Evolutionary conservation across 2,329 filamentous ascomycete genomes (phyloP).

Genomic region (Aspergillus sp.): DNA sequence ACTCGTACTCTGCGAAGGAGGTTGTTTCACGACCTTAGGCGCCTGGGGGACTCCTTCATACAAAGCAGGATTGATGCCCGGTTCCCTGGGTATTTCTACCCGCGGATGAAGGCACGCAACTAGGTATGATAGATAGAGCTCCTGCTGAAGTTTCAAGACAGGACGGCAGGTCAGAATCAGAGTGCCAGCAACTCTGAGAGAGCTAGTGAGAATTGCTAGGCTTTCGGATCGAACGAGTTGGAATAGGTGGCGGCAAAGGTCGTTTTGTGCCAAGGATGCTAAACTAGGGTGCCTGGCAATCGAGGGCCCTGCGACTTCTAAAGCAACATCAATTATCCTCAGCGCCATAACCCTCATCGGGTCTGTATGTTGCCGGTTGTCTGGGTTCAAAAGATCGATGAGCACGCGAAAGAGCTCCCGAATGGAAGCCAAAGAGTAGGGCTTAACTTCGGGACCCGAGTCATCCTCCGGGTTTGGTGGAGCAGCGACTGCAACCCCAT

Average conservation of each 20-base stretch:
- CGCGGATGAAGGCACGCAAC: constrained; percentile 90
- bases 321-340: constrained; percentile 92
- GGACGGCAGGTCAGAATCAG: constrained; percentile 85
- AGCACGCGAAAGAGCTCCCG: constrained; percentile 90
- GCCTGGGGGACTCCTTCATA: constrained; percentile 92
- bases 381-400: constrained; percentile 89
- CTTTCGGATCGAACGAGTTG: constrained; percentile 96
- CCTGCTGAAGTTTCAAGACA: constrained; percentile 92
- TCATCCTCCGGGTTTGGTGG: constrained; percentile 44
- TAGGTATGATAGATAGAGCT: constrained; percentile 90
- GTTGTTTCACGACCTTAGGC: constrained; percentile 80
- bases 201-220: constrained; percentile 90
- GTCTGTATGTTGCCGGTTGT: constrained; percentile 89
- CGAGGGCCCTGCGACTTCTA: constrained; percentile 93
- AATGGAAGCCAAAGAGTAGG: constrained; percentile 92
- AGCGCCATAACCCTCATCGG: constrained; percentile 96
- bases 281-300: constrained; percentile 90
- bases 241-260: constrained; percentile 89
- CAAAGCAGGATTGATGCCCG: constrained; percentile 83
- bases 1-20: constrained; percentile 71
- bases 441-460: constrained; percentile 63
- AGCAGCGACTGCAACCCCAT: constrained; percentile 32
- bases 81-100: constrained; percentile 89
- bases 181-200: constrained; percentile 86
- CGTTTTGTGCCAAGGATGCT: constrained; percentile 85